Conservation (phyloP, 2,329 filamentous ascomycete species). For the Thelonectria olida region DNA sequence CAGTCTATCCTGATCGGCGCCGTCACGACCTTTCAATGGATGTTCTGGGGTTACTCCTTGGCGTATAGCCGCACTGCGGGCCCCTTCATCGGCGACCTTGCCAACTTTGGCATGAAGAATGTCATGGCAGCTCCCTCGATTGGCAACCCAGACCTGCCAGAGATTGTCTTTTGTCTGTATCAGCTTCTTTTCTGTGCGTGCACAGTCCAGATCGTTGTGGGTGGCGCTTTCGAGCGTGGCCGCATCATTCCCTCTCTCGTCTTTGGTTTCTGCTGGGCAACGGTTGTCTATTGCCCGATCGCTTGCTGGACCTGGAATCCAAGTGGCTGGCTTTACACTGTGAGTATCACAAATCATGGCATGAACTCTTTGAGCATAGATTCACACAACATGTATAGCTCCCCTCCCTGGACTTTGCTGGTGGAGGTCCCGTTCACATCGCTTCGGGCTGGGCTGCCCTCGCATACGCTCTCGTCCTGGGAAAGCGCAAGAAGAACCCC, state of each 20-base stretch:
- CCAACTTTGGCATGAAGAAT: conserved; percentile 44
- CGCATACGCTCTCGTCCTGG: conserved; percentile 69
- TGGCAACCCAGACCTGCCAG: conserved; percentile 46
- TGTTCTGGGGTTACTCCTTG: conserved; percentile 56
- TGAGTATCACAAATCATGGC: conserved; percentile 49
- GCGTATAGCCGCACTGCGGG: conserved; percentile 47
- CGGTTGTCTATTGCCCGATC: conserved; percentile 67
- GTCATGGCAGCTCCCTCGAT: conserved; percentile 45
- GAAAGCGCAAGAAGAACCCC: conserved; percentile 61
- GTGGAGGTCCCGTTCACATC: conserved; percentile 71
- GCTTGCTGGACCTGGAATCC: conserved; percentile 74
- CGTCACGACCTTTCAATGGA: conserved; percentile 55
- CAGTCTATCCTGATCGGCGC: conserved; percentile 56
- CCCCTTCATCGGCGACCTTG: conserved; percentile 46
- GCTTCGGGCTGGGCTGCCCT: conserved; percentile 68
- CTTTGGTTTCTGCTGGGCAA: conserved; percentile 70
- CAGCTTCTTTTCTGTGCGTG: conserved; percentile 25
- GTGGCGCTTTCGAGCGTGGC: conserved; percentile 49
- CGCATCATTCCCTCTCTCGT: conserved; percentile 60
- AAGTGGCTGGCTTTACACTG: conserved; percentile 70
- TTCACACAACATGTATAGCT: conserved; percentile 5
- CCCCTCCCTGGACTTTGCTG: conserved; percentile 63
- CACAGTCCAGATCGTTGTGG: conserved; percentile 50
- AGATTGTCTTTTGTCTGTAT: conserved; percentile 47
- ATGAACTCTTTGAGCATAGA: too few relatives aligned